Evolutionary conservation across 495 filamentous ascomycete species (phyloP).

Genomic region (Penicillium desertorum): DNA sequence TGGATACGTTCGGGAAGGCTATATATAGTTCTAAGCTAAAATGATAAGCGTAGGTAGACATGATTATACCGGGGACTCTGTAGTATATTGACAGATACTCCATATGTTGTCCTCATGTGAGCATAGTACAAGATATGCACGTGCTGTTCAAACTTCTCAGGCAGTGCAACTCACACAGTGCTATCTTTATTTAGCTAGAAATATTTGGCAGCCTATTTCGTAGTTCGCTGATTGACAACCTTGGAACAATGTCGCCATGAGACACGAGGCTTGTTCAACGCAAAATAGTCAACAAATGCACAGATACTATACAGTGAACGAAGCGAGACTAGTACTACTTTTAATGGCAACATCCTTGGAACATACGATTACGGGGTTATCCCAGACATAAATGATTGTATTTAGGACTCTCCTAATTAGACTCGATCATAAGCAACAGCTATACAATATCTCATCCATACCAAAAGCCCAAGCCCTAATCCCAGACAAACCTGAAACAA

Average conservation of each 20-base stretch:
- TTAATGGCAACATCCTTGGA: neutral
- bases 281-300: neutral
- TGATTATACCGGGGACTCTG: neutral
- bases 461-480: conserved; percentile 2
- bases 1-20: neutral
- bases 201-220: neutral
- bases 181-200: neutral
- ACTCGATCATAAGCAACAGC: neutral
- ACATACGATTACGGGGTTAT: neutral
- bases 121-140: neutral
- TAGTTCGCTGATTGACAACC: neutral
- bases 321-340: neutral
- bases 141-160: neutral
- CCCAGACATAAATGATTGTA: neutral
- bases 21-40: neutral
- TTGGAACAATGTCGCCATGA: neutral
- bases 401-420: neutral
- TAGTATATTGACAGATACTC: no score
- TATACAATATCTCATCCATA: neutral
- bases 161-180: neutral
- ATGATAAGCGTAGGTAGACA: neutral
- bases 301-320: neutral
- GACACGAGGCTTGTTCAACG: neutral
- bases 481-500: conserved; percentile 14
- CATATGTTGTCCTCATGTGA: neutral